Evolutionary conservation across 345 rosid species (phyloP), one percentile per base, ranked within the genome.

Genomic region (Psidium friedrichsthalianum): DNA sequence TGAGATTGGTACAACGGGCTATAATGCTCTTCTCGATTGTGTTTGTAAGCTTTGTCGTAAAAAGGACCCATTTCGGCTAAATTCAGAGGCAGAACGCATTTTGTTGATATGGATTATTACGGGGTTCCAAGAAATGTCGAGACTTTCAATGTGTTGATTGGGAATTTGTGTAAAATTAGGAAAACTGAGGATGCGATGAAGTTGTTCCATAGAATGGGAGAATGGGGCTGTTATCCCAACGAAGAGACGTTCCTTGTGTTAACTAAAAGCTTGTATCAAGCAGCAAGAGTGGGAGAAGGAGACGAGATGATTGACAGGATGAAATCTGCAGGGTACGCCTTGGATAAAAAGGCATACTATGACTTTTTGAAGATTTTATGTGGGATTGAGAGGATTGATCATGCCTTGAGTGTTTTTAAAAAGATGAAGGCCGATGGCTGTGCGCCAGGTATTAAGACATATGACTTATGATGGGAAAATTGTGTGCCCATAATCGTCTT

Each of bases 361-460:
- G 93, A 93, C 40, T 92, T 95, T 88, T 56, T 97, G 89, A 95
- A 92, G 89, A 92, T 95, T 83, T 86, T 97, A 88, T 95, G 98
- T 85, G 99, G 99, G 74, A 93, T 97, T 87, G 98, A 97, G 94
- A 95, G 99, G 93, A 84, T 95, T 90, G 98, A 97, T 87, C 99
- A 97, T 85, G 98, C 98, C 3, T 90, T 96, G 96, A 89, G 82
- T 83, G 93, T 97, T 85, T 97, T 95, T 83, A 90, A 92, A 90
- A 95, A 86, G 90, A 96, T 97, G 98, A 97, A 97, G 89, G 93
- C 89, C 0, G 93, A 91, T 88, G 93, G 95, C 21, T 89, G 94
- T 87, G 91, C 92, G 82, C 99, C 98, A 1, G 98, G 97, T 84
- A 86, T 94, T 82, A 92, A 93, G 92, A 95, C 95, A 54, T 97